Percentiles rank a stretch among this genome's conserved stretches.
These are phyloP conservation scores for Aspergillus neotritici DNA, from an alignment of 2,329 filamentous ascomycete genomes.

Conservation along the genomic window DNA sequence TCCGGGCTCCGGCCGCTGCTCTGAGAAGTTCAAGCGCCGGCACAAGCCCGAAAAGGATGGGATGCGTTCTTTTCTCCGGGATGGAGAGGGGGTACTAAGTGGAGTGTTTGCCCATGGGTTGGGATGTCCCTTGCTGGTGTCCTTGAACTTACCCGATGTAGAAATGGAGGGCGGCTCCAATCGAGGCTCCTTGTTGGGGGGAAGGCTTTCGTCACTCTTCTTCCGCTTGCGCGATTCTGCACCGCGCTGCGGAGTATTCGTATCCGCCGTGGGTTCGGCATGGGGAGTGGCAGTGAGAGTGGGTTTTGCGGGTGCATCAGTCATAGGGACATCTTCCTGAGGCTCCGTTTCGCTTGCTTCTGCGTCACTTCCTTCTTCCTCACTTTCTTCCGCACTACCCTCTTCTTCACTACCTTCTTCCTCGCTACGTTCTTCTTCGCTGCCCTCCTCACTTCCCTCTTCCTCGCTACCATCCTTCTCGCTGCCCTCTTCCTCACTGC, in stretches of 20 bases:
- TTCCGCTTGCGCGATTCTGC: constrained; percentile 23
- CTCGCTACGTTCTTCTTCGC: too few species aligned
- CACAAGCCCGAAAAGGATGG: constrained; percentile 18
- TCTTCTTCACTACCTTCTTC: not conserved
- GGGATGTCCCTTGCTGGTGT: not conserved
- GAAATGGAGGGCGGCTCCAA: constrained; percentile 11
- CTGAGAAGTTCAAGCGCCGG: constrained; percentile 14
- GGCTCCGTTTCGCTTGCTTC: constrained; percentile 2
- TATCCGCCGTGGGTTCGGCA: not conserved
- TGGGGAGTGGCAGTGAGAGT: not conserved
- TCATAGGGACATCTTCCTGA: constrained; percentile 17
- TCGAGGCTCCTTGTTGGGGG: constrained; percentile 23
- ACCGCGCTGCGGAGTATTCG: not conserved
- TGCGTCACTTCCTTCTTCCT: not conserved
- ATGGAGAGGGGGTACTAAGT: constrained; percentile 12
- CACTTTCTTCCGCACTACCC: not conserved
- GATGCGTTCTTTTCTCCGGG: constrained; percentile 9
- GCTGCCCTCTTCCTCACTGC: not conserved
- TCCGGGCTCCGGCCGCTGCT: constrained; percentile 5
- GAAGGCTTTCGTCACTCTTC: constrained; percentile 14
- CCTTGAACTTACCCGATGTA: not conserved
- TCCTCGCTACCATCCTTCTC: not conserved
- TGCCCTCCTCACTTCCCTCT: not conserved
- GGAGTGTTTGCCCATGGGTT: constrained; percentile 1
- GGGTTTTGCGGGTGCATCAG: not conserved